Evolutionary conservation across 2,329 filamentous ascomycete species (phyloP).

Genomic region (Talaromyces sp.): DNA sequence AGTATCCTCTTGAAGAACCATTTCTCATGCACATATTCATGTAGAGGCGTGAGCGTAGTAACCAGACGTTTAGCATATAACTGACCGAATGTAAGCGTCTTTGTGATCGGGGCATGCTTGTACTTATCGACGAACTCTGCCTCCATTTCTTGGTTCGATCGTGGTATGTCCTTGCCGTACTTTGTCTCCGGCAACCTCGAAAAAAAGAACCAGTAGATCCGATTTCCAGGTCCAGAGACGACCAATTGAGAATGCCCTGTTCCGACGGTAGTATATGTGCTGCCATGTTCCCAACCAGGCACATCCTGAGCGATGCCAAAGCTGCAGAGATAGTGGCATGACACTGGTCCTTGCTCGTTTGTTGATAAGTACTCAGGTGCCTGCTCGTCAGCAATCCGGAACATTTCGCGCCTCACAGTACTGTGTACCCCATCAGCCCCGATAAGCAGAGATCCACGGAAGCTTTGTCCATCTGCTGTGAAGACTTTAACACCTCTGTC

Average conservation of each 20-base stretch:
- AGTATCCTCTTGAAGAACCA: background rate
- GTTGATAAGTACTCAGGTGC: background rate
- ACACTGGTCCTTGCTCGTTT: background rate
- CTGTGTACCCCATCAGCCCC: slow-evolving; percentile 45
- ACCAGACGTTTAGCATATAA: background rate
- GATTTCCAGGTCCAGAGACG: background rate
- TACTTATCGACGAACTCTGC: background rate
- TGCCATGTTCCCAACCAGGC: background rate
- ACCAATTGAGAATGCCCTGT: background rate
- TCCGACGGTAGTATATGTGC: background rate
- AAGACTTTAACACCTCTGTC: slow-evolving; percentile 13
- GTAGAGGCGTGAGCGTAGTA: background rate
- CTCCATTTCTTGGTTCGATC: background rate
- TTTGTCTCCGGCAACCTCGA: background rate
- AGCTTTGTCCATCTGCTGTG: background rate
- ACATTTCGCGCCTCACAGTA: slow-evolving; percentile 33
- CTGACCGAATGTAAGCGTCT: background rate
- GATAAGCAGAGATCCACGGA: slow-evolving; percentile 34
- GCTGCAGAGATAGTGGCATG: background rate
- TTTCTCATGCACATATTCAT: slow-evolving; percentile 1
- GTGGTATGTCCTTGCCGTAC: background rate
- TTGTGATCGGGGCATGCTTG: background rate
- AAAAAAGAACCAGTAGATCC: slow-evolving; percentile 1
- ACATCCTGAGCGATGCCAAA: background rate
- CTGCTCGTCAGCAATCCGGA: slow-evolving; percentile 3